Conservation (phyloP, 2,329 filamentous ascomycete species). For the Pseudogymnoascus verrucosus region DNA sequence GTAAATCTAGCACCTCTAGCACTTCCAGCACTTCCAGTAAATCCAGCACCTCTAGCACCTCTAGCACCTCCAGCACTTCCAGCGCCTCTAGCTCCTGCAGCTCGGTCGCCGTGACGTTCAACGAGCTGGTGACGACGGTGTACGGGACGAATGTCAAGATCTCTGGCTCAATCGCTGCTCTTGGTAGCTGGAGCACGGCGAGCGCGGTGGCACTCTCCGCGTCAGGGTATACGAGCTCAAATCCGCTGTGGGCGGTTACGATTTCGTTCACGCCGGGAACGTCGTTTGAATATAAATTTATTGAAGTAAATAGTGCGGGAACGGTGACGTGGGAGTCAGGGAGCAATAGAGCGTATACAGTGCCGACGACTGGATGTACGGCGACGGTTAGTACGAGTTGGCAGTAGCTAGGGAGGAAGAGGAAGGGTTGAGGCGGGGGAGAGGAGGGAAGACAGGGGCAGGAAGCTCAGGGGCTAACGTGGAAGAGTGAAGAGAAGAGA, state of each 20-base stretch:
- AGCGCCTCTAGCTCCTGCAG: slow-evolving; percentile 10
- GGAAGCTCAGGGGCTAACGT: too few relatives aligned
- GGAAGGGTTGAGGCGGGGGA: too few relatives aligned
- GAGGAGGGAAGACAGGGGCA: too few relatives aligned
- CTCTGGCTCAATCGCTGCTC: slow-evolving; percentile 47
- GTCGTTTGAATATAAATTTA: slow-evolving; percentile 59
- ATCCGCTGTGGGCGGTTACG: slow-evolving; percentile 54
- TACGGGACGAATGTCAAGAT: slow-evolving; percentile 60
- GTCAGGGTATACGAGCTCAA: slow-evolving; percentile 46
- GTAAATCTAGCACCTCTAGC: too few relatives aligned
- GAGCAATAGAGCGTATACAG: slow-evolving; percentile 24
- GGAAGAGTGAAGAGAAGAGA: too few relatives aligned
- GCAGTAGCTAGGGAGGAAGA: neutral
- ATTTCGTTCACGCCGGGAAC: slow-evolving; percentile 48
- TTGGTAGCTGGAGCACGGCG: slow-evolving; percentile 55
- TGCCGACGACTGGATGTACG: slow-evolving; percentile 21
- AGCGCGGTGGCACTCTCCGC: slow-evolving; percentile 51
- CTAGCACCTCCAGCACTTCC: slow-evolving; percentile 1
- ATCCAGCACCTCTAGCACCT: too few relatives aligned
- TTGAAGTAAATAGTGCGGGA: slow-evolving; percentile 48
- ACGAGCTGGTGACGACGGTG: slow-evolving; percentile 46
- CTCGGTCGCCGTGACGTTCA: slow-evolving; percentile 55
- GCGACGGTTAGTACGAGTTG: slow-evolving; percentile 15
- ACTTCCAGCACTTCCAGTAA: too few relatives aligned
- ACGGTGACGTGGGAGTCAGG: slow-evolving; percentile 58